Conservation (phyloP, 345 rosid species). For the Raphanus raphanistrum region DNA sequence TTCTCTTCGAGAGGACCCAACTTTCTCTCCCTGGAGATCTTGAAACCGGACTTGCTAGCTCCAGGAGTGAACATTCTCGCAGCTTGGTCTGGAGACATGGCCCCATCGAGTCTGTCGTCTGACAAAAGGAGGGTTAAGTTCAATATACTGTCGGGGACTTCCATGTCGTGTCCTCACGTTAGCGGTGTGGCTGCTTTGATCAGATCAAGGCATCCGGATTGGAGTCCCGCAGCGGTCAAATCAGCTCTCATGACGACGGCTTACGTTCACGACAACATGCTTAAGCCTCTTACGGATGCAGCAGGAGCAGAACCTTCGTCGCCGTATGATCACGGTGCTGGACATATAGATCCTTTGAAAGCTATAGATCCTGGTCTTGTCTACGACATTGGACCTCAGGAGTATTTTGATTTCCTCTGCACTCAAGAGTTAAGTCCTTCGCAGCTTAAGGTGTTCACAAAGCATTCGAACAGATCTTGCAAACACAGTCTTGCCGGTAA, state of each 20-base stretch:
- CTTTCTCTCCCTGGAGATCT: constrained; percentile 54
- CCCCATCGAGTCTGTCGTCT: constrained; percentile 75
- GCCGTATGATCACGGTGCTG: constrained; percentile 82
- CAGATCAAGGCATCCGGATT: constrained; percentile 83
- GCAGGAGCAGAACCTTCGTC: constrained; percentile 52
- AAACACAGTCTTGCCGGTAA: constrained; percentile 39
- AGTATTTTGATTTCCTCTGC: constrained; percentile 87
- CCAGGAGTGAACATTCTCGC: constrained; percentile 84
- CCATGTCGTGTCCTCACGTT: constrained; percentile 97
- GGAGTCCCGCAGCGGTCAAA: constrained; percentile 90
- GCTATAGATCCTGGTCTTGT: constrained; percentile 86
- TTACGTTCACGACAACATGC: constrained; percentile 78
- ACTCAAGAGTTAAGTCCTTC: constrained; percentile 56
- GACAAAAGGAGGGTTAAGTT: constrained; percentile 69
- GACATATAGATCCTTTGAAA: constrained; percentile 74
- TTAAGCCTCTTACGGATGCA: constrained; percentile 61
- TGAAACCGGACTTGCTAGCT: constrained; percentile 70
- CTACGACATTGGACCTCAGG: constrained; percentile 76
- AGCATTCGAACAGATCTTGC: constrained; percentile 69
- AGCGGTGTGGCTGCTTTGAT: constrained; percentile 90
- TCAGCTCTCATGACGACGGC: constrained; percentile 97
- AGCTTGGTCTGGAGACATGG: constrained; percentile 66
- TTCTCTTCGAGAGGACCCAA: constrained; percentile 80
- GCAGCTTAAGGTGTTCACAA: constrained; percentile 69
- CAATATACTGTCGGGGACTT: constrained; percentile 86